Percentiles rank a stretch among this genome's conserved stretches.
These are phyloP conservation scores for Candida patagonica DNA, from an alignment of 805 yeast species.

Conservation along the genomic window DNA sequence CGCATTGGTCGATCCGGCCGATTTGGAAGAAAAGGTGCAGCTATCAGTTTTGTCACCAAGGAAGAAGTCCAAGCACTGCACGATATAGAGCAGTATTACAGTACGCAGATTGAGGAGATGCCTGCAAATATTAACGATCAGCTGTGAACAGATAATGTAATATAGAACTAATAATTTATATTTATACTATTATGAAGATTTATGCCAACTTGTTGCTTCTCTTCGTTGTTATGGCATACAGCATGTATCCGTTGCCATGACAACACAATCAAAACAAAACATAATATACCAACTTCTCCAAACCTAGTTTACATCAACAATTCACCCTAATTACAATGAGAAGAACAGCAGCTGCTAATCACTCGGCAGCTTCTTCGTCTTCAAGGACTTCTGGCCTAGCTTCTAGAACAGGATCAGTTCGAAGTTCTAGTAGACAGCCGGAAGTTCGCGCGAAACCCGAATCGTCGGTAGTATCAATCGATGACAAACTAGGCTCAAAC, in stretches of 20 bases:
- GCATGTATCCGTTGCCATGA: no score
- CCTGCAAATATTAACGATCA: constrained; percentile 45
- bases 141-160: constrained; percentile 17
- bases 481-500: constrained; percentile 28
- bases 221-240: no score
- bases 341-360: background rate
- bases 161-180: no score
- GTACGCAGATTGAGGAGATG: constrained; percentile 87
- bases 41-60: constrained; percentile 84
- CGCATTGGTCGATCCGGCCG: constrained; percentile 98
- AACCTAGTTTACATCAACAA: no score
- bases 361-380: background rate
- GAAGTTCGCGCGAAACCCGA: no score
- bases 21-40: constrained; percentile 98
- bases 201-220: no score
- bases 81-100: constrained; percentile 84
- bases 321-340: no score
- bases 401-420: background rate
- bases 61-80: constrained; percentile 66
- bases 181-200: no score
- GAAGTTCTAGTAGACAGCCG: no score
- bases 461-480: no score
- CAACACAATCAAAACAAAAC: no score
- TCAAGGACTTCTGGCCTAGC: background rate
- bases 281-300: no score